Evolutionary conservation across 192 early-diverging fungal genomes (phyloP), one percentile per base, ranked within the genome.

Genomic region (Podila epigama): DNA sequence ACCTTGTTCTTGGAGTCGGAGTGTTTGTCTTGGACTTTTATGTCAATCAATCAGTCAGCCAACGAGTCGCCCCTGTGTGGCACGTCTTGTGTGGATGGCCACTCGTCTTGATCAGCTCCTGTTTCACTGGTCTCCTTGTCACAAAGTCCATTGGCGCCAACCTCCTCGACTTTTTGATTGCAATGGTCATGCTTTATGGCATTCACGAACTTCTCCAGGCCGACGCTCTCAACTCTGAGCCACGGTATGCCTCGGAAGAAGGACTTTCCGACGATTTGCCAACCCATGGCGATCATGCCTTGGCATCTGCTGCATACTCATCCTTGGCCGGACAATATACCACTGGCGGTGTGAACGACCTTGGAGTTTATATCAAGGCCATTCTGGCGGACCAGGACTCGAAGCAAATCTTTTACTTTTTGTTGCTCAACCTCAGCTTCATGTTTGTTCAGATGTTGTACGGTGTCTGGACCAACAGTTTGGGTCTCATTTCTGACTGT

Each of bases 371-470:
- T 37, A 41, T 82, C 16, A 81, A 70, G 51, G 79, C 81, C 10
- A 90, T 95, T 50, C 50, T 89, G 42, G 85, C 81, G 33, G 89
- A 92, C 75, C 79, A 78, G 33, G 90, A 93, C 57, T 97, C 97
- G 10, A 89, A 93, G 67, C 94, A 94, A 75, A 95, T 98, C 63
- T 96, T 96, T 78, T 92, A 92, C 80, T 98, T 98, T 70, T 80
- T 98, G 66, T 72, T 95, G 34, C 86, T 98, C 53, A 98, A 98
- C 79, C 80, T 98, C 22, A 88, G 90, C 15, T 98, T 96, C 70
- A 97, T 96, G 88, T 87, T 92, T 68, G 91, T 98, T 22, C 95
- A 98, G 82, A 79, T 94, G 31, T 58, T 87, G 11, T 94, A 94
- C 57, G 92, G 92, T 44, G 84, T 91, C 31, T 90, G 87, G 79